Percentiles rank a stretch among this genome's conserved stretches.
These are phyloP conservation scores for Aaosphaeria arxii DNA, from an alignment of 2,329 filamentous ascomycete species.

Conservation along the genomic window DNA sequence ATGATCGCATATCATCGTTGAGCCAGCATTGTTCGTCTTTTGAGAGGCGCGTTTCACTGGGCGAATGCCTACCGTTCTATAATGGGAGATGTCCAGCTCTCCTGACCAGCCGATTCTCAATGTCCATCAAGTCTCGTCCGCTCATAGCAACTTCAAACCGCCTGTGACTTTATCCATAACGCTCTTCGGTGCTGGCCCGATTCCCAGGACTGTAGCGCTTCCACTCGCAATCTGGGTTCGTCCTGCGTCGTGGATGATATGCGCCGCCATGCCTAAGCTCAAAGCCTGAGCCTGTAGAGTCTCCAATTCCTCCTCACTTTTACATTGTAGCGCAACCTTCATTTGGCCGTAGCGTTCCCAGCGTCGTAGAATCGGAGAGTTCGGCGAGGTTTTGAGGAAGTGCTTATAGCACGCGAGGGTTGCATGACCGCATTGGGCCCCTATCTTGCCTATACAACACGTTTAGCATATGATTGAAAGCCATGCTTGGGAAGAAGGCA, in stretches of 20 bases:
- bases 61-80: no score
- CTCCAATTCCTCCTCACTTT: slow-evolving; percentile 76
- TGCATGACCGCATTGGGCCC: slow-evolving; percentile 92
- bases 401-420: slow-evolving; percentile 96
- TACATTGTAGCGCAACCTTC: slow-evolving; percentile 89
- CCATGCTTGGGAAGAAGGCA: slow-evolving; percentile 13
- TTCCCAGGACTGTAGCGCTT: slow-evolving; percentile 86
- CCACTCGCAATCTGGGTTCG: slow-evolving; percentile 94
- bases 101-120: background rate
- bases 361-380: slow-evolving; percentile 65
- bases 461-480: slow-evolving; percentile 4
- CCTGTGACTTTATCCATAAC: slow-evolving; percentile 85
- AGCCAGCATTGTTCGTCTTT: no score
- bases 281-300: slow-evolving; percentile 77
- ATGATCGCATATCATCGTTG: background rate
- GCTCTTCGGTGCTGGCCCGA: slow-evolving; percentile 71
- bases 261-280: slow-evolving; percentile 79
- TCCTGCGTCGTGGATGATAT: slow-evolving; percentile 92
- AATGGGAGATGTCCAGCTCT: no score
- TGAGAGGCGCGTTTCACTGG: no score
- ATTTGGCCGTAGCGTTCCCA: slow-evolving; percentile 89
- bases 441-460: slow-evolving; percentile 77
- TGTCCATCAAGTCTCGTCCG: background rate
- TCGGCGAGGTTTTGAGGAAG: slow-evolving; percentile 55
- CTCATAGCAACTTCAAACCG: slow-evolving; percentile 73